Base-by-base conservation (phyloP, 176 grass and related monocot genomes). In the Metroxylon sagu region DNA sequence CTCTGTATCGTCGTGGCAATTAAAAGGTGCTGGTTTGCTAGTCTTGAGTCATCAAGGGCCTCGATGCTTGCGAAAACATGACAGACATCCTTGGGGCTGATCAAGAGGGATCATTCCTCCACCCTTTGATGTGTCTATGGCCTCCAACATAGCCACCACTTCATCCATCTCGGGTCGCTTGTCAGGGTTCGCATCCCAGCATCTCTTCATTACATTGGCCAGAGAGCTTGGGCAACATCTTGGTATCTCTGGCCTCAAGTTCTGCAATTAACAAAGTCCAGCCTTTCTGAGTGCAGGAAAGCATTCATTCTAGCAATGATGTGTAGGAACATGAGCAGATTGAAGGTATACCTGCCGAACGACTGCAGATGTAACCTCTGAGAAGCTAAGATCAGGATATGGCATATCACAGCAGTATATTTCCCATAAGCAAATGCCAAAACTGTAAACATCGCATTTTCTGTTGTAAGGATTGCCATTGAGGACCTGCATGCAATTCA, bases 321-420 rank as follows among this genome's bases (percentile, higher is more conserved):
- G 35, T 3, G 35, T 12, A 43, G 35, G 12, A 12, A 6, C 35
- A 43, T 43, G 7, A 12, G 12, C 12, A 0, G 35, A 43, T 43
- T 12, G 8, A 23, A 39, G 14, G 27, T n/a, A n/a, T 81, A 93
- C 94, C 88, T 93, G 94, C 28, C 94, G 94, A 62, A 98, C 88
- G 8, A 98, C 94, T 56, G 94, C 94, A 16, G 94, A 98, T 52
- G 94, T 89, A 48, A 98, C 85, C 75, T 98, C 94, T 2, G 88
- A 89, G 76, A 98, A 98, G 68, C 88, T 98, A 48, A 98, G 88
- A 35, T 98, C 88, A 5, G 94, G 94, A 68, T 98, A 98, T 16
- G 94, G 94, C 94, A 93, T 98, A 72, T 98, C 94, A 15, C 94
- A 98, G 56, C 94, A 98, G 79, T 98, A 98, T 81, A 86, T 68